A percentile compares a stretch with the other conserved stretches of the same genome.
These are phyloP conservation scores for Vararia minispora DNA, from an alignment of 768 basidiomycete genomes.

Conservation along the genomic window DNA sequence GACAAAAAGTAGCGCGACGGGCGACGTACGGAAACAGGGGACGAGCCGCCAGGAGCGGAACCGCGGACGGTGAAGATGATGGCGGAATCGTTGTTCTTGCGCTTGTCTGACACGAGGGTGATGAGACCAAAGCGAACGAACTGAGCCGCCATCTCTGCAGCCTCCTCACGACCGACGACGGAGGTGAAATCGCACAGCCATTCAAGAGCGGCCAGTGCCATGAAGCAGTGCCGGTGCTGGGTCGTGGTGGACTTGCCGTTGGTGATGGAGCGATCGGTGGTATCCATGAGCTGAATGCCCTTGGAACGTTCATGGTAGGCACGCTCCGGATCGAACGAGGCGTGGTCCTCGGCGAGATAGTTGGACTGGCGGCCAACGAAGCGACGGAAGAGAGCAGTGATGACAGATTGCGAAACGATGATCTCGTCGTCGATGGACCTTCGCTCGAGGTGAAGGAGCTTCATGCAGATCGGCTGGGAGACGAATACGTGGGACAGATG, in stretches of 20 bases:
- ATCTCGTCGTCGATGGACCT: conserved; percentile 93
- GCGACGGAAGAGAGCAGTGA: conserved; percentile 92
- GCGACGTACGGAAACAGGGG: conserved; percentile 55
- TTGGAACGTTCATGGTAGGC: conserved; percentile 74
- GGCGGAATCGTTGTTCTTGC: conserved; percentile 84
- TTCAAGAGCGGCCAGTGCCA: conserved; percentile 80
- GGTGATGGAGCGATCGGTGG: conserved; percentile 48
- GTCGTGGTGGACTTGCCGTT: conserved; percentile 35
- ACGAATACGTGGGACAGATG: conserved; percentile 84
- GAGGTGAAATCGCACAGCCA: conserved; percentile 98
- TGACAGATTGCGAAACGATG: conserved; percentile 86
- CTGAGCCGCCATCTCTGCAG: conserved; percentile 95
- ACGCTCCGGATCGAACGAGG: conserved; percentile 48
- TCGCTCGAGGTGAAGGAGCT: conserved; percentile 92
- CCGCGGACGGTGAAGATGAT: conserved; percentile 90
- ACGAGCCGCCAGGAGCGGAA: conserved; percentile 62
- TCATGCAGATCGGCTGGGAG: conserved; percentile 93
- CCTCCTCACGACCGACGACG: conserved; percentile 91
- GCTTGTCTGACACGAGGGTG: conserved; percentile 78
- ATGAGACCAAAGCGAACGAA: conserved; percentile 94
- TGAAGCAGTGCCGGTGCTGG: conserved; percentile 64
- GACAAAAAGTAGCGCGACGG: conserved; percentile 5
- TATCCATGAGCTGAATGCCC: conserved; percentile 60
- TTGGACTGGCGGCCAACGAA: conserved; percentile 87
- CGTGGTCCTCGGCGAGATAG: conserved; percentile 40